phyloP scores from a whole-genome alignment of 371 early-diverging fungal genomes.

The Vittaforma corneae region DNA sequence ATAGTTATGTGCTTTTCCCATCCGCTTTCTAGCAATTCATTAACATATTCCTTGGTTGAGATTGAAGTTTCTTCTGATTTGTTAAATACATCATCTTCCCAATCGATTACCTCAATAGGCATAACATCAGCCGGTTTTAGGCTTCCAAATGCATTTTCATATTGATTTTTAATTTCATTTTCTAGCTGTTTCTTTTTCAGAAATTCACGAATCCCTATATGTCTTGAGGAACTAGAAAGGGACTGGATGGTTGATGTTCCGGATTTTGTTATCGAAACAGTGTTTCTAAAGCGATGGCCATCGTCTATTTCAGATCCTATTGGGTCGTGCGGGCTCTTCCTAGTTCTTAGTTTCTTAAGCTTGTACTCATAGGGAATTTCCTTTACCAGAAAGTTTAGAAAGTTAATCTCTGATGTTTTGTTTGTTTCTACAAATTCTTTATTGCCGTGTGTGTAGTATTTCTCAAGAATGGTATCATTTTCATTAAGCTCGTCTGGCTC shows the following conservation, averaged over 20 bases:
- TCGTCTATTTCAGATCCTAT: slow-evolving; percentile 54
- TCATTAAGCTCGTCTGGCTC: background rate
- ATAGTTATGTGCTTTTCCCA: slow-evolving; percentile 58
- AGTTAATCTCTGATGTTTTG: slow-evolving; percentile 6
- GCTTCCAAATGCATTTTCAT: slow-evolving; percentile 12
- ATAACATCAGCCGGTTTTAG: slow-evolving; percentile 19
- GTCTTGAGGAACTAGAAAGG: slow-evolving; percentile 26
- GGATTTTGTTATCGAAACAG: slow-evolving; percentile 23
- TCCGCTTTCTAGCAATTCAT: slow-evolving; percentile 47
- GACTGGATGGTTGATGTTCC: slow-evolving; percentile 33
- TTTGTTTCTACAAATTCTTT: background rate
- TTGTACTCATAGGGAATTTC: slow-evolving; percentile 53
- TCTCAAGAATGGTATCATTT: background rate
- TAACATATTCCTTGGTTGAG: slow-evolving; percentile 43
- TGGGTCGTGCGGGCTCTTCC: slow-evolving; percentile 45
- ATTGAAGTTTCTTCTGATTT: too few relatives aligned
- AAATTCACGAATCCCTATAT: slow-evolving; percentile 33
- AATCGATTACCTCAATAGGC: slow-evolving; percentile 55
- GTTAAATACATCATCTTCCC: slow-evolving; percentile 56
- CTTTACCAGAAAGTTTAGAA: slow-evolving; percentile 42
- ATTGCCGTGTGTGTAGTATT: background rate
- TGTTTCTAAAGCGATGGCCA: slow-evolving; percentile 49
- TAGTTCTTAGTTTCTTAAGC: slow-evolving; percentile 47
- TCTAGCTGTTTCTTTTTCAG: slow-evolving; percentile 44
- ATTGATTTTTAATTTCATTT: slow-evolving; percentile 33